Conservation (phyloP, 108 stramenopile species). For the Cylindrotheca closterium region DNA sequence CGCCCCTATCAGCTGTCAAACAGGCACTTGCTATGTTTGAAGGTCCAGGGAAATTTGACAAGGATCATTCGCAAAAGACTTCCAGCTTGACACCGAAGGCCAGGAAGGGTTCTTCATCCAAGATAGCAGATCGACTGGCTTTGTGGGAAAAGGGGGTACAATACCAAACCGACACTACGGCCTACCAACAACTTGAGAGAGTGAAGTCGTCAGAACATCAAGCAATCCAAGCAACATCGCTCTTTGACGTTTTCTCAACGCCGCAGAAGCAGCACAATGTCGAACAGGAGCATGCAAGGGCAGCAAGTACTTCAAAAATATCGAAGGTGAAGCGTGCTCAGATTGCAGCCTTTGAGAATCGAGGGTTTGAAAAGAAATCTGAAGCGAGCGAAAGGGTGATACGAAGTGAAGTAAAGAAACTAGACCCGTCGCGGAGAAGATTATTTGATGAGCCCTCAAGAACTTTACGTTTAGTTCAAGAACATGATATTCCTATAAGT, state of each 20-base stretch:
- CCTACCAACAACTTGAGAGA: not conserved
- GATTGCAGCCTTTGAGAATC: not conserved
- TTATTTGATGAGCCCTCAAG: too few species aligned
- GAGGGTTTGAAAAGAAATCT: too few species aligned
- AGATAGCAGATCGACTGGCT: not conserved
- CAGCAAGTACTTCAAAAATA: not conserved
- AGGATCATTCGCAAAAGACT: slow-evolving; percentile 1
- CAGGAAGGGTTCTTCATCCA: not conserved
- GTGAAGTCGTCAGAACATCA: not conserved
- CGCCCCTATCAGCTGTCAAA: slow-evolving; percentile 21
- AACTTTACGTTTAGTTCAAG: too few species aligned
- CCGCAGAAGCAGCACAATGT: not conserved
- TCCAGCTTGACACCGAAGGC: not conserved
- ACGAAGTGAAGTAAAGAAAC: too few species aligned
- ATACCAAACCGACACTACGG: not conserved
- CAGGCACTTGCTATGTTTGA: slow-evolving; percentile 25
- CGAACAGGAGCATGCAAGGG: not conserved
- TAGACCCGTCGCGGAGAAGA: too few species aligned
- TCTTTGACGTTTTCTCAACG: not conserved
- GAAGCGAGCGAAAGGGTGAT: too few species aligned
- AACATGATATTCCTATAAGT: too few species aligned
- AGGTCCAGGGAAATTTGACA: not conserved
- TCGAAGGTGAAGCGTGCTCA: not conserved
- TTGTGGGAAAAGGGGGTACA: not conserved
- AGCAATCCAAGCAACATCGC: not conserved